Evolutionary conservation across 2,329 filamentous ascomycete genomes (phyloP), one percentile per base, ranked within the genome.

Genomic region (Metarhizium robertsii): DNA sequence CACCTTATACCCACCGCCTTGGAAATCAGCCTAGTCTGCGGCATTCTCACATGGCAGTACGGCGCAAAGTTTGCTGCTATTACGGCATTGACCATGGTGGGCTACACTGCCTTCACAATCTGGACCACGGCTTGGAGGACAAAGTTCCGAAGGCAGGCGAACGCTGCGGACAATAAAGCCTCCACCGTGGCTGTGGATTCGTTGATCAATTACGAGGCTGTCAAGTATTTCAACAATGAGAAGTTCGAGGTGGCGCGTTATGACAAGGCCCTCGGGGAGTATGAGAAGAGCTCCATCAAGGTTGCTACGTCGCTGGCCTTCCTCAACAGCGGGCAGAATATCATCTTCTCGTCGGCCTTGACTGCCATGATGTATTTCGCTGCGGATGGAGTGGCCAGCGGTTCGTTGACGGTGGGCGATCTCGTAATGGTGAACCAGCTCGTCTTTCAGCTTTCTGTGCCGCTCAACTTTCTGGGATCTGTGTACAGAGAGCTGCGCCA

Each of bases 171-270:
- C 64, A 99, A 97, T 72, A 90, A 86, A 67, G 94, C 90, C 0
- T 95, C 92, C 1, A 97, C 92, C 0, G 90, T 97, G 7, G 92
- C 92, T 0, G 92, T 97, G 1, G 94, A 99, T 73, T 96, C 92
- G 0, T 76, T 99, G 52, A 96, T 99, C 77, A 99, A 99, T 74
- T 99, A 96, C 66, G 94, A 99, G 72, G 92, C 95, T 14, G 94
- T 99, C 67, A 99, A 99, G 73, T 96, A 97, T 75, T 99, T 97
- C 75, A 99, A 99, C 76, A 99, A 99, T 66, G 95, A 99, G 67
- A 90, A 88, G 61, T 97, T 91, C 61, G 94, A 99, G 73, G 90
- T 96, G 47, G 80, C 82, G 36, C 84, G 94, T 46, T 99, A 99
- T 69, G 92, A 97, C 71, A 83, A 86, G 63, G 91, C 94, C 0